Base-by-base conservation (phyloP, 208 protist genomes). In the Angomonas ambiguus region DNA sequence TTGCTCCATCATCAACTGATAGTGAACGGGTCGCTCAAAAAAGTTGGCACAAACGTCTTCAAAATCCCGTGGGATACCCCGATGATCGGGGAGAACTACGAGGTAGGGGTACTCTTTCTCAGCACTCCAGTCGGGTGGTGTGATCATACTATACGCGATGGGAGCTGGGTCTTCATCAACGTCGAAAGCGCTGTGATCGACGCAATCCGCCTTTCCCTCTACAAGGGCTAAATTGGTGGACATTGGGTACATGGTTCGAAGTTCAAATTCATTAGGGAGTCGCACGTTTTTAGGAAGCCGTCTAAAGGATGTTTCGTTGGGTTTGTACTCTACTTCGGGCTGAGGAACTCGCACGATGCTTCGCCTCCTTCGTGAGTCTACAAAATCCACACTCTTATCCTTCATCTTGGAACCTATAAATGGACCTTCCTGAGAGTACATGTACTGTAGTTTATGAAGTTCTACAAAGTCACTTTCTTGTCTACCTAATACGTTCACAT, bases 31-130 rank as follows among this genome's bases (percentile, higher is more conserved):
- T 0, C 88, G 72, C 64, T 94, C 85, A 72, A 94, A 94, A 49
- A 94, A 92, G 61, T 91, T 87, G 1, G 84, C 88, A 61, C 88
- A 94, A 18, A 94, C 83, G 64, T 94, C 88, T 61, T 92, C 88
- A 76, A 94, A 94, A 68, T 94, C 88, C 0, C 82, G 74, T 10
- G 79, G 74, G 49, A 91, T 69, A 28, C 88, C 88, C 18, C 85
- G 60, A 61, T 92, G 83, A 61, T 94, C 85, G 0, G 85, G 78
- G 8, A 92, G 72, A 5, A 91, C 85, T 16, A 94, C 81, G 80
- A 94, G 87, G 63, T 88, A 94, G 18, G 85, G 88, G 62, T 86
- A 83, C 61, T 88, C 79, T 20, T 70, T 25, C 20, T 85, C 76
- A 20, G 74, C 68, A 22, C 71, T 74, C 81, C 81, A 94, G 38